These are phyloP conservation scores for Posidonia australis DNA, from an alignment of 106 monocot species.

Conservation along the genomic window DNA sequence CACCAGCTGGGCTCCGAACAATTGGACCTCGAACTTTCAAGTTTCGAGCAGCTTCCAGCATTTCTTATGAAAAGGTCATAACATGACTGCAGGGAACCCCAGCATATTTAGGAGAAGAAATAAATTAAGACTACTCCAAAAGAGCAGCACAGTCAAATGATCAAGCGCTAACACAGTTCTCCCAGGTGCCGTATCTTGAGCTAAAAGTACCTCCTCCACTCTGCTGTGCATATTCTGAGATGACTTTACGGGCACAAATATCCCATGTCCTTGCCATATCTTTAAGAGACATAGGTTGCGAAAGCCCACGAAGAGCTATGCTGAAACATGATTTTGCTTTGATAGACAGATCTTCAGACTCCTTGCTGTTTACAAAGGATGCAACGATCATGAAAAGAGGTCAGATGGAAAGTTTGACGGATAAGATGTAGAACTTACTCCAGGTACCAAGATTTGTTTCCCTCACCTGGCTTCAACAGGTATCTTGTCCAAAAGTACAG, in stretches of 20 bases:
- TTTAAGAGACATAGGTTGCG: slow-evolving; percentile 50
- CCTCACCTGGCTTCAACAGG: slow-evolving; percentile 37
- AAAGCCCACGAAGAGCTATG: slow-evolving; percentile 33
- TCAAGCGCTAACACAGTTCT: slow-evolving; percentile 26
- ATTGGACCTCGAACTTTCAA: no score
- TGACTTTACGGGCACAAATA: slow-evolving; percentile 38
- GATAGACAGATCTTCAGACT: slow-evolving; percentile 42
- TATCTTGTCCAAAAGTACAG: slow-evolving; percentile 57
- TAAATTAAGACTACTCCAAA: not conserved
- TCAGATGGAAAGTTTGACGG: not conserved
- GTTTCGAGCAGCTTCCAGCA: no score
- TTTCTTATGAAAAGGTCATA: no score
- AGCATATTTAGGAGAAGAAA: not conserved
- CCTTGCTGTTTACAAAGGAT: slow-evolving; percentile 19
- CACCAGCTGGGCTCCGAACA: no score
- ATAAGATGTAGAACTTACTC: not conserved
- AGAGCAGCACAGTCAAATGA: not conserved
- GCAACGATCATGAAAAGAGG: not conserved
- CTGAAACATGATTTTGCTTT: slow-evolving; percentile 51
- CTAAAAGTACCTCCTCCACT: slow-evolving; percentile 66
- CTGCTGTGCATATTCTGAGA: slow-evolving; percentile 53
- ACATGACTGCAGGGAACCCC: no score
- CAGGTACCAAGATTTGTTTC: not conserved
- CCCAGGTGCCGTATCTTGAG: slow-evolving; percentile 48
- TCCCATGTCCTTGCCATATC: slow-evolving; percentile 71